Base-by-base conservation (phyloP, 176 grass and related monocot species). In the Bonia amplexicaulis region DNA sequence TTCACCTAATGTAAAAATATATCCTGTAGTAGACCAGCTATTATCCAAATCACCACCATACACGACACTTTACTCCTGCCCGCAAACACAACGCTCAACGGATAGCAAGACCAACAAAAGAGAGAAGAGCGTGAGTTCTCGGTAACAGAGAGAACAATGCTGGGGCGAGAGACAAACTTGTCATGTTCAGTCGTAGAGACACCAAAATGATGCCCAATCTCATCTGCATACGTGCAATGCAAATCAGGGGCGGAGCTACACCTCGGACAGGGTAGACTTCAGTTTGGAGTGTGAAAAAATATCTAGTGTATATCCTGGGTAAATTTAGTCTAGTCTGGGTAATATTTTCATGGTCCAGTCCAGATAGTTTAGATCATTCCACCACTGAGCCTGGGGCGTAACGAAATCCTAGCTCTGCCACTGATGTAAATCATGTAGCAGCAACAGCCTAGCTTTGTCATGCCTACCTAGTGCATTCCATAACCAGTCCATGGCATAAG, bases 141-240 rank as follows among this genome's bases (percentile, higher is more conserved):
- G 61, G 19, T 68, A 60, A 22, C 72, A 69, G 47, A 41, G 49
- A 81, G 79, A 42, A 2, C 17, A 8, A 54, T 48, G 47, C 44
- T 47, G 12, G 22, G 41, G 8, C 12, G 62, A 41, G 63, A 46
- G n/a, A 31, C 61, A 84, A 5, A 7, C 27, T 25, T 76, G 49
- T 52, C 60, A 72, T 25, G 26, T 40, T 69, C 27, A 22, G 26
- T 41, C 5, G 60, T 54, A 25, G 17, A 40, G 55, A 8, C 14
- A 33, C 2, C 20, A 6, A 27, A 71, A 62, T 16, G 78, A 14
- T 22, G 35, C 69, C 37, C 60, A 11, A 51, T 48, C 55, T 68
- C 80, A 74, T 73, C 74, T 26, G 47, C 69, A 75, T 85, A 53
- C 65, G 47, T 44, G 82, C 72, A 89, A 68, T 46, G 63, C 17